Evolutionary conservation across 495 filamentous ascomycete species (phyloP).

Genomic region (Penicillium riverlandense): DNA sequence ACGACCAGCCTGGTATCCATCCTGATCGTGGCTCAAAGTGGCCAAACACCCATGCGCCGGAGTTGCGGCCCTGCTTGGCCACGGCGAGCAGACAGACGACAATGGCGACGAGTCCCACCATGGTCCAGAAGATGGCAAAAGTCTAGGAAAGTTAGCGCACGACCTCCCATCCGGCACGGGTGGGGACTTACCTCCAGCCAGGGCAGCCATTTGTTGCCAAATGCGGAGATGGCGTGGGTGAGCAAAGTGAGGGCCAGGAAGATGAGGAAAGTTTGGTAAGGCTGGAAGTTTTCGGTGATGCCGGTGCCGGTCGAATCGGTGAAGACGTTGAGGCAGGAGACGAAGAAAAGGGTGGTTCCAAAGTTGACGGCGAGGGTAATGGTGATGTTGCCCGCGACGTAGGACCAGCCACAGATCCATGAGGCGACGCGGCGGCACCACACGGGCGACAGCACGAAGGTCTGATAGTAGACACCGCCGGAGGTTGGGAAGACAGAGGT

Average conservation of each 20-base stretch:
- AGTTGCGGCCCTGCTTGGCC: constrained; percentile 36
- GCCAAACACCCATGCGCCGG: constrained; percentile 48
- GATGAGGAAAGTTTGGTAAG: constrained; percentile 45
- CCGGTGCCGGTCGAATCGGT: constrained; percentile 32
- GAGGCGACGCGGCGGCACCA: constrained; percentile 51
- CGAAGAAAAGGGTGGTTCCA: constrained; percentile 15
- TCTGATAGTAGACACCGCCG: constrained; percentile 64
- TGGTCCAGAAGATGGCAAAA: constrained; percentile 55
- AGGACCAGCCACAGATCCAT: constrained; percentile 65
- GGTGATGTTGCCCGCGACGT: constrained; percentile 57
- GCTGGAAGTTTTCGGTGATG: constrained; percentile 15
- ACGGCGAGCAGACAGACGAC: constrained; percentile 46
- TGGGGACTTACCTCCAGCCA: constrained; percentile 28
- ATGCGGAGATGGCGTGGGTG: constrained; percentile 19
- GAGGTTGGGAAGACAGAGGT: constrained; percentile 61
- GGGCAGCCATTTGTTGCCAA: constrained; percentile 21
- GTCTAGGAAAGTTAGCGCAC: constrained; percentile 30
- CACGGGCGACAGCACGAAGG: constrained; percentile 44
- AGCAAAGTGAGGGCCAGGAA: constrained; percentile 53
- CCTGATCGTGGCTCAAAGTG: constrained; percentile 47
- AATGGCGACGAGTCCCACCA: constrained; percentile 46
- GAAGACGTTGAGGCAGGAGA: constrained; percentile 19
- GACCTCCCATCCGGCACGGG: constrained; percentile 1
- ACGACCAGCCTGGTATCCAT: constrained; percentile 51
- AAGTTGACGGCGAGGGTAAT: constrained; percentile 34